Base-by-base conservation (phyloP, 2,329 filamentous ascomycete genomes). In the Colletotrichum neosansevieriae region DNA sequence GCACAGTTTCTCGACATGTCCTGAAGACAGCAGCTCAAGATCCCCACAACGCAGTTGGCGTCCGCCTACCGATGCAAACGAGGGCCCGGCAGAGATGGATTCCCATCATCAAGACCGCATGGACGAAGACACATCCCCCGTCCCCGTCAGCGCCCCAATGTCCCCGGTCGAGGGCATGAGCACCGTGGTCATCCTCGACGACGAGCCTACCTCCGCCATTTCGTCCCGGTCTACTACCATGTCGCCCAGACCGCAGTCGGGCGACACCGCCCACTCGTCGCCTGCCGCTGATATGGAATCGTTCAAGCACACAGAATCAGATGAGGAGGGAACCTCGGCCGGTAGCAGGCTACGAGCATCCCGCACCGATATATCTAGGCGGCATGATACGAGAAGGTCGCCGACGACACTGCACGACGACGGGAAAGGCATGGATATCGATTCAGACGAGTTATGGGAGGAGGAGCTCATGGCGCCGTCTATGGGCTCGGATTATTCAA, bases 191-290 rank as follows among this genome's bases (percentile, higher is more conserved):
- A 73, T 70, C 58, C 59, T 69, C 36, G 72, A 74, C 29, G 72
- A 74, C 42, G 67, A 69, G n/a, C 36, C 64, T 50, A 44, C 69
- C 49, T 71, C 76, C 57, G 61, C 67, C 17, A 29, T 61, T 32
- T 77, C 78, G 15, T 79, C 82, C 58, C 79, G 79, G 70, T 79
- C 80, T n/a, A 77, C 79, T 6, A 83, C 82, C 54, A 77, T 81
- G 75, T 84, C 84, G 4, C 83, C 82, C 15, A 75, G 75, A 9
- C 78, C 81, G n/a, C 79, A 77, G 40, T 77, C 79, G 10, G 75
- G 71, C 44, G 71, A 71, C 24, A 79, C 78, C 34, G 73, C 73
- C 69, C 72, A 76, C 65, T 78, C 77, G 62, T 79, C 77, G 51
- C 79, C 77, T 67, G 74, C 74, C 49, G 75, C 73, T 50, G 77